phyloP scores from a whole-genome alignment of 805 yeast species.

The Kluyveromyces starmeri region DNA sequence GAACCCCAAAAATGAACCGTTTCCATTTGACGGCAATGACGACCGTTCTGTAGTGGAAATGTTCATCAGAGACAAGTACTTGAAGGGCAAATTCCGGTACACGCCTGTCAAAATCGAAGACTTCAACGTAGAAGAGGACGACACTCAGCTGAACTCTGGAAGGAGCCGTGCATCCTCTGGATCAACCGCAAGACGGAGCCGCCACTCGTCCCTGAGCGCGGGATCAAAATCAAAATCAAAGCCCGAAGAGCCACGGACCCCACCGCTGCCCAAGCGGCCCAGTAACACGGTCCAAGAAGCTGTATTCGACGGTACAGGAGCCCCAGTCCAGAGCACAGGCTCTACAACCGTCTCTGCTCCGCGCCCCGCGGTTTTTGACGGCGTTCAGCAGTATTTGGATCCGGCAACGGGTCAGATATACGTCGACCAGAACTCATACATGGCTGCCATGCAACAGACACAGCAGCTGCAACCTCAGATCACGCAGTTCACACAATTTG shows the following conservation, averaged over 20 bases:
- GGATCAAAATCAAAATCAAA: constrained; percentile 1
- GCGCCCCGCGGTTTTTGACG: constrained; percentile 22
- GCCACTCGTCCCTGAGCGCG: constrained; percentile 4
- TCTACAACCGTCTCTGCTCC: constrained; percentile 18
- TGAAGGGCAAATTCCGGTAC: constrained; percentile 45
- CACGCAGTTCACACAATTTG: not conserved
- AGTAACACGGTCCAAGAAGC: constrained; percentile 27
- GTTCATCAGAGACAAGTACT: constrained; percentile 59
- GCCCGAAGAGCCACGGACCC: constrained; percentile 9
- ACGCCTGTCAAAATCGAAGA: constrained; percentile 25
- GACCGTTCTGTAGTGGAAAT: constrained; percentile 45
- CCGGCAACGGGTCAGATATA: constrained; percentile 64
- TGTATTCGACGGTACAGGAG: constrained; percentile 26
- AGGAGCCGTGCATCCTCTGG: constrained; percentile 5
- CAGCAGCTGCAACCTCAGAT: constrained; percentile 13
- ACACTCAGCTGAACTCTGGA: constrained; percentile 6
- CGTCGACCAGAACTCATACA: constrained; percentile 58
- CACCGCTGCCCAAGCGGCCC: constrained; percentile 35
- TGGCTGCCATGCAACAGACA: constrained; percentile 15
- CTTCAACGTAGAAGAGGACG: constrained; percentile 10
- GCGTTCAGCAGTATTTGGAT: constrained; percentile 58
- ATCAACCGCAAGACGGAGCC: constrained; percentile 4
- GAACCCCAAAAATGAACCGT: constrained; percentile 61
- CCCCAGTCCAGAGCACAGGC: constrained; percentile 9
- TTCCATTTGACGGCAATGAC: constrained; percentile 71